Evolutionary conservation across 2,329 filamentous ascomycete genomes (phyloP), one percentile per base, ranked within the genome.

Genomic region (Zasmidium citrigriseum): DNA sequence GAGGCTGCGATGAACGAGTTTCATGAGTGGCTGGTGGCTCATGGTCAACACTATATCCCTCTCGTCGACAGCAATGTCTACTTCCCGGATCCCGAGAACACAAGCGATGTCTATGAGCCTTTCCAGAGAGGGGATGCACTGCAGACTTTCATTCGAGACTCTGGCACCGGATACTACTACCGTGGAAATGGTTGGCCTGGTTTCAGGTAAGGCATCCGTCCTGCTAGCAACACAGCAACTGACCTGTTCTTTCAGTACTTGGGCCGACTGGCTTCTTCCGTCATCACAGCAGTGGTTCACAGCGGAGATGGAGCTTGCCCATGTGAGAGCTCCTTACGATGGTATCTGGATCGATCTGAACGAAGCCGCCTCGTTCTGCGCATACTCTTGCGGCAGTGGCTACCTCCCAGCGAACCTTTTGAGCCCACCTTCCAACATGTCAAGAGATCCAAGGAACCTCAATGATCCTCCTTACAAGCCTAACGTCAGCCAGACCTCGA

Each of bases 81-180:
- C 66, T 81, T 83, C n/a, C 88, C 88, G 0, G 87, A 89, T 61
- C 86, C 85, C 0, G 75, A 82, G 4, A 87, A 90, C 67, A 75
- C 76, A 1, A 83, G 78, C 46, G 84, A 85, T 62, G 75, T 75
- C 45, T 84, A 85, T 62, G 74, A 75, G 11, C 76, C 78, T 0
- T 85, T 81, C 63, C 74, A 75, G 2, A 73, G 80, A 21, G 83
- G 82, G 3, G 78, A 80, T 49, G 75, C 75, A 16, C 75, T 78
- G 1, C 76, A 76, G 54, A 73, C 78, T 2, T 86, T 81, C 67
- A 66, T 86, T 52, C 78, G 73, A 22, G 84, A 85, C 58, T 80
- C 80, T 0, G 81, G 84, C 68, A 82, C 81, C 18, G 82, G 78
- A 54, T 72, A 77, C 54, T 69, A 74, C 24, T 70, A 69, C 56